phyloP scores from a whole-genome alignment of 306 rosid species.

The Elaeagnus macrophylla region DNA sequence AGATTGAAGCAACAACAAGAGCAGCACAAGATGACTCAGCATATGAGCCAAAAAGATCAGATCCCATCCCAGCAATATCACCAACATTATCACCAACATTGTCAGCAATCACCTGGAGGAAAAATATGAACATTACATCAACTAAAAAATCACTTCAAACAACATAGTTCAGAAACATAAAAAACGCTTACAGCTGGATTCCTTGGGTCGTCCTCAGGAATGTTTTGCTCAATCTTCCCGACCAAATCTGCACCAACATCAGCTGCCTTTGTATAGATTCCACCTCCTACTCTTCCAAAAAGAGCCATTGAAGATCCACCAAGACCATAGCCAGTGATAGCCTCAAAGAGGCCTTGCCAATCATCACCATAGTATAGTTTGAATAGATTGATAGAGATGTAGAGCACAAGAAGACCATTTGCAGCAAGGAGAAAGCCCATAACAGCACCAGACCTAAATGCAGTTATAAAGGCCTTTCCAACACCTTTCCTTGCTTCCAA shows the following conservation, averaged over 20 bases:
- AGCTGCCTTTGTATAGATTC: slow-evolving; percentile 77
- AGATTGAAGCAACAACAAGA: slow-evolving; percentile 77
- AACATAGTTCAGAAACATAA: background rate
- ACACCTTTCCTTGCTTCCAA: slow-evolving; percentile 80
- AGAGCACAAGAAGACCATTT: slow-evolving; percentile 72
- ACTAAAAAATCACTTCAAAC: slow-evolving; percentile 7
- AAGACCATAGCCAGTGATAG: slow-evolving; percentile 78
- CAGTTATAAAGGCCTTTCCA: slow-evolving; percentile 65
- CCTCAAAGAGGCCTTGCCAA: slow-evolving; percentile 81
- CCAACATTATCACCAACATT: slow-evolving; percentile 86
- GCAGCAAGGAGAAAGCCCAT: slow-evolving; percentile 88
- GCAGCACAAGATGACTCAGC: slow-evolving; percentile 85
- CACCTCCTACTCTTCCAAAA: slow-evolving; percentile 78
- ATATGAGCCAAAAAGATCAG: slow-evolving; percentile 77
- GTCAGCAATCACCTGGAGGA: slow-evolving; percentile 70
- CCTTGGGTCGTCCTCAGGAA: slow-evolving; percentile 81
- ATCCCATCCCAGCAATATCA: slow-evolving; percentile 81
- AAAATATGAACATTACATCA: background rate
- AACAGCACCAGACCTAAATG: slow-evolving; percentile 78
- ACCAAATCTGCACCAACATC: slow-evolving; percentile 86
- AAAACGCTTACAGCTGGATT: slow-evolving; percentile 66
- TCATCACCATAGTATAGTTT: slow-evolving; percentile 71
- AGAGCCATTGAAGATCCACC: slow-evolving; percentile 86
- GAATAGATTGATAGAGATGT: slow-evolving; percentile 54
- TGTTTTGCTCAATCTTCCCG: slow-evolving; percentile 70